These are phyloP conservation scores for Crithidia thermophila DNA, from an alignment of 208 protist species.

Conservation along the genomic window DNA sequence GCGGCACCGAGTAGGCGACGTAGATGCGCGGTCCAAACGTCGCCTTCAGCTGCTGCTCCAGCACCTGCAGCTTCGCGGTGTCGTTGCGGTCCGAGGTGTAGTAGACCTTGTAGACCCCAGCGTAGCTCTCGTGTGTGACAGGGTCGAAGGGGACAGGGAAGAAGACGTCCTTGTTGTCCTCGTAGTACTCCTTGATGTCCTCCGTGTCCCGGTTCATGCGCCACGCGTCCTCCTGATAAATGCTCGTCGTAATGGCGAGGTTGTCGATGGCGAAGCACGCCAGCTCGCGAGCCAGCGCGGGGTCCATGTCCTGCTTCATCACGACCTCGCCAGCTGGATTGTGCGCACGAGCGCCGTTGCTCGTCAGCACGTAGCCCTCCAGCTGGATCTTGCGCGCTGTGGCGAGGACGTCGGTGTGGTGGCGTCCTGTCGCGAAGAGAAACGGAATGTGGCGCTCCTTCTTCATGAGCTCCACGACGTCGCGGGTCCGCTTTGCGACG, in stretches of 20 bases:
- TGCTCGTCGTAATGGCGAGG: slow-evolving; percentile 31
- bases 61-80: slow-evolving; percentile 1
- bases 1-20: slow-evolving; percentile 33
- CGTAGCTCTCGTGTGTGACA: slow-evolving; percentile 27
- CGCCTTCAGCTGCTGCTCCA: slow-evolving; percentile 21
- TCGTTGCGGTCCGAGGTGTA: slow-evolving; percentile 28
- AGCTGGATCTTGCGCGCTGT: slow-evolving; percentile 36
- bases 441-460: slow-evolving; percentile 29
- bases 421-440: slow-evolving; percentile 55
- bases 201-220: slow-evolving; percentile 29
- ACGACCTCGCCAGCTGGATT: slow-evolving; percentile 33
- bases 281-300: slow-evolving; percentile 31
- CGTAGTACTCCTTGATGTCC: slow-evolving; percentile 34
- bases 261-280: slow-evolving; percentile 21
- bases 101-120: slow-evolving; percentile 43
- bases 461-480: slow-evolving; percentile 26
- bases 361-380: slow-evolving; percentile 50
- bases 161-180: slow-evolving; percentile 39
- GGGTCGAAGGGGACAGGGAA: slow-evolving; percentile 36
- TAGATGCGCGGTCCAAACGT: slow-evolving; percentile 10
- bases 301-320: slow-evolving; percentile 39
- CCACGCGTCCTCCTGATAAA: slow-evolving; percentile 49
- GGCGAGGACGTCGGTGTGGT: slow-evolving; percentile 45
- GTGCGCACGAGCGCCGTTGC: slow-evolving; percentile 53
- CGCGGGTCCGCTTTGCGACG: slow-evolving; percentile 27